Evolutionary conservation across 1,139 yeast species (phyloP).

Genomic region (Candida gigantensis): DNA sequence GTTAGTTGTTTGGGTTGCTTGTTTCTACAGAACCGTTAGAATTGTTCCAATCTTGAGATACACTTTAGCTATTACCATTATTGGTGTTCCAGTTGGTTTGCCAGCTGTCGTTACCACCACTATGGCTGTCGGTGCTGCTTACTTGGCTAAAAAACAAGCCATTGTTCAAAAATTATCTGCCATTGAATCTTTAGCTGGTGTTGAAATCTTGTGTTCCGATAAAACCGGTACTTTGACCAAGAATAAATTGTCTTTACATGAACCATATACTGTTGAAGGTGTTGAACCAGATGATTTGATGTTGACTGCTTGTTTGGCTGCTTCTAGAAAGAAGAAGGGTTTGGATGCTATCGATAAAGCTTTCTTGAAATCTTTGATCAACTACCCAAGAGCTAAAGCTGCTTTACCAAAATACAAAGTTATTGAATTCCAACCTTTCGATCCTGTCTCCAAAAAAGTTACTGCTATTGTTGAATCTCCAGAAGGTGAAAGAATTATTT

Average conservation of each 20-base stretch:
- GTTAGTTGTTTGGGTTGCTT: conserved; percentile 88
- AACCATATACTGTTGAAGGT: conserved; percentile 99
- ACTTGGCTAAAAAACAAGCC: conserved; percentile 97
- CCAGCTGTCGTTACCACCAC: conserved; percentile 99
- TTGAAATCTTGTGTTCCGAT: conserved; percentile 97
- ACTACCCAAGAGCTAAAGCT: conserved; percentile 91
- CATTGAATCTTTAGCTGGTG: conserved; percentile 98
- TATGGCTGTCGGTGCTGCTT: conserved; percentile 99
- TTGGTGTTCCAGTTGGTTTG: conserved; percentile 99
- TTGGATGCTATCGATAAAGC: conserved; percentile 98
- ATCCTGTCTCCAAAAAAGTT: conserved; percentile 96
- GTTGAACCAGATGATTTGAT: conserved; percentile 95
- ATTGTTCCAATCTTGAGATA: conserved; percentile 91
- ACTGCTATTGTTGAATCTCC: conserved; percentile 93
- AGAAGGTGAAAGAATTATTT: conserved; percentile 92
- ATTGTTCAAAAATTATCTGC: conserved; percentile 98
- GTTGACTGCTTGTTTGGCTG: conserved; percentile 98
- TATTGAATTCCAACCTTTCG: conserved; percentile 94
- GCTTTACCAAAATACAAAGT: conserved; percentile 96
- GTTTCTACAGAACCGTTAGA: conserved; percentile 90
- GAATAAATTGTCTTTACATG: conserved; percentile 94
- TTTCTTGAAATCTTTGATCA: conserved; percentile 85
- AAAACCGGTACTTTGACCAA: conserved; percentile 99
- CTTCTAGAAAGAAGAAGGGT: conserved; percentile 98
- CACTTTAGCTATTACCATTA: conserved; percentile 94